Conservation (phyloP, 2,329 filamentous ascomycete genomes). For the Mariannaea sp. region DNA sequence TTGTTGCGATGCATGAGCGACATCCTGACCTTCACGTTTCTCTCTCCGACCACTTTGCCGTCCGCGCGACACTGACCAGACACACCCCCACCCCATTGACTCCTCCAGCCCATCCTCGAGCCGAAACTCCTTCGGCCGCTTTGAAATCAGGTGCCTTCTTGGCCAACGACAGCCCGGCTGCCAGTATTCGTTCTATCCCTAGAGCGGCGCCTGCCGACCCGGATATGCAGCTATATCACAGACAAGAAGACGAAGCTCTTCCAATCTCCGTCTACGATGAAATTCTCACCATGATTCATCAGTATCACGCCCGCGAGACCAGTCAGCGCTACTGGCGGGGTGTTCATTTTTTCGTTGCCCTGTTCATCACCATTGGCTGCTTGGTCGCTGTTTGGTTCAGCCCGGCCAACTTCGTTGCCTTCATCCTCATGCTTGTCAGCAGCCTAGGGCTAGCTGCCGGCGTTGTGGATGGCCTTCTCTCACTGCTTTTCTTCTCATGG, state of each 20-base stretch:
- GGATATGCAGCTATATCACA: constrained; percentile 42
- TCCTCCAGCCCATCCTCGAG: constrained; percentile 19
- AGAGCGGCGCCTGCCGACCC: constrained; percentile 31
- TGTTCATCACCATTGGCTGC: constrained; percentile 73
- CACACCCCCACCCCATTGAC: constrained; percentile 41
- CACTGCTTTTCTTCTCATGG: constrained; percentile 81
- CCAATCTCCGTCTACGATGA: constrained; percentile 41
- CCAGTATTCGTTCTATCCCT: constrained; percentile 31
- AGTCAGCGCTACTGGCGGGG: constrained; percentile 74
- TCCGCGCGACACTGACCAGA: constrained; percentile 75
- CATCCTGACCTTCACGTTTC: constrained; percentile 84
- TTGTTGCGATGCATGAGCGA: constrained; percentile 79
- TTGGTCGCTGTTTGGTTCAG: constrained; percentile 87
- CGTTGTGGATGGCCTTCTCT: constrained; percentile 82
- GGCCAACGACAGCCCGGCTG: constrained; percentile 30
- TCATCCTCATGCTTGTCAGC: constrained; percentile 78
- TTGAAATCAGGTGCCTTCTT: constrained; percentile 37
- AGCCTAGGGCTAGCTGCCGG: constrained; percentile 78
- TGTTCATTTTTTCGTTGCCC: constrained; percentile 71
- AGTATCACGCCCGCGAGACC: constrained; percentile 72
- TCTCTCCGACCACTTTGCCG: constrained; percentile 92
- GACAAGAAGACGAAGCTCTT: constrained; percentile 26
- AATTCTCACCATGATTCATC: constrained; percentile 71
- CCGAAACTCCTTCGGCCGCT: constrained; percentile 31
- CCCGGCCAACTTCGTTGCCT: constrained; percentile 74